Percentiles rank a stretch among this genome's conserved stretches.
These are phyloP conservation scores for Thymus mandschuricus DNA, from an alignment of 257 asterid genomes.

Conservation along the genomic window DNA sequence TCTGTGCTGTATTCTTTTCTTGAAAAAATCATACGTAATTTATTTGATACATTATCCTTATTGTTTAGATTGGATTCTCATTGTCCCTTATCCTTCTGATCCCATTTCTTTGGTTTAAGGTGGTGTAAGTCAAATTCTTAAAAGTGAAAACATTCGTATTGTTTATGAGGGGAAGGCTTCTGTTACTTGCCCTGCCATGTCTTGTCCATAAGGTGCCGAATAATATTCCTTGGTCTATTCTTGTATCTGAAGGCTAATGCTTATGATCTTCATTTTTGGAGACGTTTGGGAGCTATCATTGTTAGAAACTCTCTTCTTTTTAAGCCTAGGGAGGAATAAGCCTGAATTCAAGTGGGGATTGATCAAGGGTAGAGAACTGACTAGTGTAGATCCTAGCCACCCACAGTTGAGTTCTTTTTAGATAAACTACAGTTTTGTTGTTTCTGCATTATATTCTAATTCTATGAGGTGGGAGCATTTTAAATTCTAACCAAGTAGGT, in stretches of 20 bases:
- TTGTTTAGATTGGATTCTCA: background rate
- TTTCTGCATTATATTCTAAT: background rate
- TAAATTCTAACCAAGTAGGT: background rate
- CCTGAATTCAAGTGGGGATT: background rate
- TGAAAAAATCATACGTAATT: background rate
- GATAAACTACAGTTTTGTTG: background rate
- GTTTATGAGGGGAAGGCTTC: background rate
- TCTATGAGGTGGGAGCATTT: slow-evolving; percentile 3
- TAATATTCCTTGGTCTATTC: background rate
- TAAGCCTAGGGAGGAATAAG: background rate
- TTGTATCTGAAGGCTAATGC: slow-evolving; percentile 6
- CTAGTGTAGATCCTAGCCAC: background rate
- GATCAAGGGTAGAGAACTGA: background rate
- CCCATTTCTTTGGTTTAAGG: slow-evolving; percentile 8
- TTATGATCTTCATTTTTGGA: background rate
- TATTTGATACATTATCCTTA: background rate
- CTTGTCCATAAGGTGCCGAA: background rate
- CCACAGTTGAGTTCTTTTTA: background rate
- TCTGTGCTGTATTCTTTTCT: background rate
- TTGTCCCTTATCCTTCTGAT: background rate
- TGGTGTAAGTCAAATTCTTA: background rate
- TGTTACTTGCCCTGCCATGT: background rate
- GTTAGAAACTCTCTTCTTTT: slow-evolving; percentile 2
- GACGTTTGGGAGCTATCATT: background rate
- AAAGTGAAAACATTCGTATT: background rate